Evolutionary conservation across 2,329 filamentous ascomycete species (phyloP).

Genomic region (Chaetomium strumarium): DNA sequence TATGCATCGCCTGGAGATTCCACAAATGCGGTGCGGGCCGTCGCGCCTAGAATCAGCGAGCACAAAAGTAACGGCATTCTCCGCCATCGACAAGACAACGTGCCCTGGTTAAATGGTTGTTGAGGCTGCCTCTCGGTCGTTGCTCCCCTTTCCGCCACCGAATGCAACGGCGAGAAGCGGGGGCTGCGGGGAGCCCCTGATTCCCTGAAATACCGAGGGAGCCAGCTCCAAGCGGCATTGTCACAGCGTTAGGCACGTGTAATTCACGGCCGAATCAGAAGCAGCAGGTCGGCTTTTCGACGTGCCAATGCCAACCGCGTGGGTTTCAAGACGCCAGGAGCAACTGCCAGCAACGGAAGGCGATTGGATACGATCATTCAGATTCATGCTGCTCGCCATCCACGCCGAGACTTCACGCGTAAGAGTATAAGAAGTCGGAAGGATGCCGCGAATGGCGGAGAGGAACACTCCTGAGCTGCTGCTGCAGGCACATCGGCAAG

Average conservation of each 20-base stretch:
- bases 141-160: slow-evolving; percentile 7
- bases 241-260: slow-evolving; percentile 2
- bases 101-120: too few relatives aligned
- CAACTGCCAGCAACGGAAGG: neutral
- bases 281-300: neutral
- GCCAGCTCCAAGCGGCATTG: neutral
- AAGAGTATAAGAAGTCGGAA: neutral
- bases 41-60: too few relatives aligned
- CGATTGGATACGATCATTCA: slow-evolving; percentile 4
- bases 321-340: neutral
- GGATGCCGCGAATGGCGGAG: neutral
- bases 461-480: too few relatives aligned
- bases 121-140: neutral
- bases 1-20: too few relatives aligned
- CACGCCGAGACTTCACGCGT: neutral
- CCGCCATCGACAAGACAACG: too few relatives aligned
- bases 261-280: slow-evolving; percentile 8
- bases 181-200: neutral
- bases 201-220: too few relatives aligned
- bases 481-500: too few relatives aligned
- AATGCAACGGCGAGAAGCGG: neutral
- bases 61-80: too few relatives aligned
- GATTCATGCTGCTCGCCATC: neutral
- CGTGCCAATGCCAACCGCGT: neutral
- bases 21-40: too few relatives aligned